Conservation (phyloP, 306 rosid genomes). For the Geum urbanum region DNA sequence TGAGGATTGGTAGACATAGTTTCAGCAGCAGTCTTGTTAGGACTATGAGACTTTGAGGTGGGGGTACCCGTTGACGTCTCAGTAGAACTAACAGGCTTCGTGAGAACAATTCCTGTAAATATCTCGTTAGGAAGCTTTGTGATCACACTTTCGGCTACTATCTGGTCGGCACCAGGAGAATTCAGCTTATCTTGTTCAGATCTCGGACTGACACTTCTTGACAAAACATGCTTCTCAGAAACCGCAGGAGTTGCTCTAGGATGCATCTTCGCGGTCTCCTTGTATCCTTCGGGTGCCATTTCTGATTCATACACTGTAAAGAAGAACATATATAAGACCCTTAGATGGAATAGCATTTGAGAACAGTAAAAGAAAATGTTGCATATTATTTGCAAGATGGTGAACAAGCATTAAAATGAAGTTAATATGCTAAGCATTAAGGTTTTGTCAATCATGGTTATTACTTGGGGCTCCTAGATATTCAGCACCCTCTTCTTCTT, state of each 20-base stretch:
- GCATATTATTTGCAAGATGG: neutral
- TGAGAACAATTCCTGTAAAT: slow-evolving; percentile 9
- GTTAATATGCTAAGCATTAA: neutral
- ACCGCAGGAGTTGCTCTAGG: slow-evolving; percentile 41
- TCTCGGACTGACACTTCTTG: slow-evolving; percentile 28
- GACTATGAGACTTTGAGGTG: slow-evolving; percentile 5
- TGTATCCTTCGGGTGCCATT: slow-evolving; percentile 43
- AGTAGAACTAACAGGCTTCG: slow-evolving; percentile 17
- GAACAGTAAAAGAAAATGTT: neutral
- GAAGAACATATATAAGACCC: slow-evolving; percentile 6
- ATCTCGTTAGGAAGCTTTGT: slow-evolving; percentile 24
- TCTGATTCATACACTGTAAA: slow-evolving; percentile 72
- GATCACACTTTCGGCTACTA: slow-evolving; percentile 15
- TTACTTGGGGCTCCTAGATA: slow-evolving; percentile 79
- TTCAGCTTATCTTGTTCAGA: slow-evolving; percentile 19
- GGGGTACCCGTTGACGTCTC: slow-evolving; percentile 21
- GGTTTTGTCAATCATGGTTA: neutral
- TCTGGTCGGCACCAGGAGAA: slow-evolving; percentile 24
- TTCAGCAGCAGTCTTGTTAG: slow-evolving; percentile 25
- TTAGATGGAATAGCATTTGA: slow-evolving; percentile 1
- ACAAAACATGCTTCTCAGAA: slow-evolving; percentile 47
- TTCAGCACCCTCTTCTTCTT: slow-evolving; percentile 49
- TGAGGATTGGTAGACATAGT: neutral
- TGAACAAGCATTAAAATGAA: too few species aligned
- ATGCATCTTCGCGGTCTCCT: slow-evolving; percentile 39